These are phyloP conservation scores for Fraxinus dipetala DNA, from an alignment of 305 asterid genomes.

Conservation along the genomic window DNA sequence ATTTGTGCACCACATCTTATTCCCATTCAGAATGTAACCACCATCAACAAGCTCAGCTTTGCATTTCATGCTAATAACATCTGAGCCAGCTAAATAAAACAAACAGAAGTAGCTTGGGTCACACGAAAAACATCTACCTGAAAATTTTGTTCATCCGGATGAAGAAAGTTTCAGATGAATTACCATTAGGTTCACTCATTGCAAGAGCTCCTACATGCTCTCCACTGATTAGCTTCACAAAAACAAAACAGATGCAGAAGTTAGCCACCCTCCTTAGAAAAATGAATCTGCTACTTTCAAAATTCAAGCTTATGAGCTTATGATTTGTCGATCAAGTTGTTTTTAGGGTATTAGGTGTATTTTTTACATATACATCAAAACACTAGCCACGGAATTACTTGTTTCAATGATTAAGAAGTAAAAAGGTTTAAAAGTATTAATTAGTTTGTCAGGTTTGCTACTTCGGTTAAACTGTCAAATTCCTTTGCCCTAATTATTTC, in stretches of 20 bases:
- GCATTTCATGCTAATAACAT: conserved; percentile 97
- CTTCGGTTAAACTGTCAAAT: background rate
- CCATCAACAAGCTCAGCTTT: conserved; percentile 86
- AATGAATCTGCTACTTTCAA: background rate
- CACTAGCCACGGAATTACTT: background rate
- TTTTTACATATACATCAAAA: background rate
- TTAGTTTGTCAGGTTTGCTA: conserved; percentile 1
- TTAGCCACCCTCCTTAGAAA: conserved; percentile 20
- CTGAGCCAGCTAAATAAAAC: conserved; percentile 77
- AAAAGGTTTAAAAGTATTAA: background rate
- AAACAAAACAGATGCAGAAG: conserved; percentile 30
- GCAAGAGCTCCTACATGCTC: conserved; percentile 99
- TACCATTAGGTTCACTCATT: conserved; percentile 99
- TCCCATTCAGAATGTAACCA: conserved; percentile 88
- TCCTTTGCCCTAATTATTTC: conserved; percentile 6
- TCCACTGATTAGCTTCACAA: conserved; percentile 81
- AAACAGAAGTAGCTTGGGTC: conserved; percentile 22
- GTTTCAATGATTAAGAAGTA: conserved; percentile 3
- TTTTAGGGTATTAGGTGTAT: background rate
- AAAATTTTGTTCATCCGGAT: conserved; percentile 17
- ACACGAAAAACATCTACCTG: background rate
- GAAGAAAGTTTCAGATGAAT: conserved; percentile 22
- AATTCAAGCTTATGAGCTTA: background rate
- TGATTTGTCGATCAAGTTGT: background rate
- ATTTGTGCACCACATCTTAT: conserved; percentile 99